Evolutionary conservation across 345 rosid genomes (phyloP).

Genomic region (Acer yangbiense): DNA sequence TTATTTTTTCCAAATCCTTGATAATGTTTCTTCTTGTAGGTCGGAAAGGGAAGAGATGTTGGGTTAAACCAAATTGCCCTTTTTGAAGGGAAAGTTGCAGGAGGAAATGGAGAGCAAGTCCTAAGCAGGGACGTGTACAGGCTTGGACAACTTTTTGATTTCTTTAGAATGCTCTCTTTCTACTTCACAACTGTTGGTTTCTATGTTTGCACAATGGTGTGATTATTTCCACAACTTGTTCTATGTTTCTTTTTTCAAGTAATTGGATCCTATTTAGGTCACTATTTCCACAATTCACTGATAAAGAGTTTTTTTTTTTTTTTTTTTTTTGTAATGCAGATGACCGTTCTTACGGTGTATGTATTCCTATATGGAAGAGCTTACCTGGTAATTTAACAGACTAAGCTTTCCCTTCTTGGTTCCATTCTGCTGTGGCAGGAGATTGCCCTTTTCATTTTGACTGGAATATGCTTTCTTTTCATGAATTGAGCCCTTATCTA

Average conservation of each 20-base stretch:
- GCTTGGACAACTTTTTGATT: constrained; percentile 96
- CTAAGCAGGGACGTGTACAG: constrained; percentile 96
- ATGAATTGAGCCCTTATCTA: not conserved
- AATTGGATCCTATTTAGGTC: constrained; percentile 4
- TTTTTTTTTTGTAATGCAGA: constrained; percentile 55
- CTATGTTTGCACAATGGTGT: constrained; percentile 98
- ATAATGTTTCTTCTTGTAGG: constrained; percentile 48
- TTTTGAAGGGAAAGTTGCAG: constrained; percentile 98
- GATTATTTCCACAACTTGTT: constrained; percentile 11
- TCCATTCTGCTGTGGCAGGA: not conserved
- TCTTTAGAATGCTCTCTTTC: constrained; percentile 97
- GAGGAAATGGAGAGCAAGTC: constrained; percentile 99
- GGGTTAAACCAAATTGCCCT: constrained; percentile 98
- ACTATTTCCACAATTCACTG: constrained; percentile 25
- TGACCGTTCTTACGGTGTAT: constrained; percentile 95
- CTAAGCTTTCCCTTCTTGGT: constrained; percentile 9
- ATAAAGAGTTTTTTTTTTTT: constrained; percentile 9
- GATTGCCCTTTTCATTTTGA: not conserved
- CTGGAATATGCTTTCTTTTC: not conserved
- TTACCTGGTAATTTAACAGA: constrained; percentile 73
- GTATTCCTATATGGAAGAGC: constrained; percentile 88
- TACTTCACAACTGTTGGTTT: constrained; percentile 95
- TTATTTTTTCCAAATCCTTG: constrained; percentile 13
- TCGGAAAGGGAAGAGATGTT: constrained; percentile 99
- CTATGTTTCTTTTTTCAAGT: not conserved